Evolutionary conservation across 352 stramenopile species (phyloP).

Genomic region (Pythium guiyangense): DNA sequence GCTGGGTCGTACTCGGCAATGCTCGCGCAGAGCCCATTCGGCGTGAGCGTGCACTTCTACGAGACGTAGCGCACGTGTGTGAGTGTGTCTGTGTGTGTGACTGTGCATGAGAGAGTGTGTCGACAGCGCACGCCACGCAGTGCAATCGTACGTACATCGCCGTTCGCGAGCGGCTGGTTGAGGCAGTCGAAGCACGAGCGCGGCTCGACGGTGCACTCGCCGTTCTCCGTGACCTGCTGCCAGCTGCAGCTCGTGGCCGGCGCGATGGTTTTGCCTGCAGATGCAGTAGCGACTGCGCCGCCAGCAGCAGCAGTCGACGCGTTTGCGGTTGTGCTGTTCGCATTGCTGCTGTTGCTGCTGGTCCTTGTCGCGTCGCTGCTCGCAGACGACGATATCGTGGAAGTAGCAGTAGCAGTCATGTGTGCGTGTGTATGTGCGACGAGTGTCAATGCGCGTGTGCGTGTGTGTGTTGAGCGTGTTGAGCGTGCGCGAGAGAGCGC

Average conservation of each 20-base stretch:
- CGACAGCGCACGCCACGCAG: neutral
- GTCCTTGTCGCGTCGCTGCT: neutral
- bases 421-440: neutral
- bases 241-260: conserved; percentile 39
- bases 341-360: neutral
- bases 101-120: no score
- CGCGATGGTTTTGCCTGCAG: neutral
- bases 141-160: conserved; percentile 21
- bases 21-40: no score
- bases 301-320: no score
- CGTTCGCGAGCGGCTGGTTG: conserved; percentile 27
- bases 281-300: neutral
- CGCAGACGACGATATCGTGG: conserved; percentile 2
- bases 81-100: conserved; percentile 2
- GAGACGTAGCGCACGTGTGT: no score
- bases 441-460: neutral
- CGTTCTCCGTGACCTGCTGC: conserved; percentile 17
- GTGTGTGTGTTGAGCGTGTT: neutral
- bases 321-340: neutral
- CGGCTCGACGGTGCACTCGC: no score
- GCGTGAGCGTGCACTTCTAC: conserved; percentile 43
- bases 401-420: neutral
- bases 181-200: conserved; percentile 61
- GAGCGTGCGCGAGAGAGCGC: neutral
- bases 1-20: no score